A percentile compares a stretch with the other conserved stretches of the same genome.
Evolutionary conservation across 257 asterid species (phyloP).

Genomic region (Ajuga chamaepitys): DNA sequence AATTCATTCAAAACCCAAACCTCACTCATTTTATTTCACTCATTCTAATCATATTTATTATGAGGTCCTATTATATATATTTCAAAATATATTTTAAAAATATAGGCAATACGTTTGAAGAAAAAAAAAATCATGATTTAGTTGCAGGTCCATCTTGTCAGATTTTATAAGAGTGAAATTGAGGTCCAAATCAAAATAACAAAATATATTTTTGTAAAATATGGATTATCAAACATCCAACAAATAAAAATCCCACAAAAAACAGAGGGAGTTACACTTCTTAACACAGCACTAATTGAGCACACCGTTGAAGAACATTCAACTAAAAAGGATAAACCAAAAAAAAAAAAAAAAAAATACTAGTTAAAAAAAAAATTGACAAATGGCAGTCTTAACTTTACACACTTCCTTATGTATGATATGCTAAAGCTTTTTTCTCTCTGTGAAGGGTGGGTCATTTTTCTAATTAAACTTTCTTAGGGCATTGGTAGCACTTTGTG

Average conservation of each 20-base stretch:
- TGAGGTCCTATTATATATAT: too few relatives aligned
- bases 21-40: too few relatives aligned
- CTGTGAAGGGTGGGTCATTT: background rate
- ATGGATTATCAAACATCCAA: too few relatives aligned
- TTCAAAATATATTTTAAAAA: too few relatives aligned
- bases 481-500: slow-evolving; percentile 81
- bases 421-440: slow-evolving; percentile 6
- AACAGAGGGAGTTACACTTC: slow-evolving; percentile 25
- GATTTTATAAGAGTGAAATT: too few relatives aligned
- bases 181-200: too few relatives aligned
- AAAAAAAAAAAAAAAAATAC: background rate
- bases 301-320: slow-evolving; percentile 21
- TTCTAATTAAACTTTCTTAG: slow-evolving; percentile 29
- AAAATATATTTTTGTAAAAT: too few relatives aligned
- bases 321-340: slow-evolving; percentile 6
- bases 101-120: too few relatives aligned
- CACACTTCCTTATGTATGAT: slow-evolving; percentile 34
- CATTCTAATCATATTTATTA: too few relatives aligned
- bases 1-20: too few relatives aligned
- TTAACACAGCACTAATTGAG: slow-evolving; percentile 15
- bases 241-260: slow-evolving; percentile 28
- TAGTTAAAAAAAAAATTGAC: slow-evolving; percentile 15
- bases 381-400: slow-evolving; percentile 21
- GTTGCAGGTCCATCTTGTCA: too few relatives aligned
- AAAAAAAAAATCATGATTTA: too few relatives aligned